Conservation (phyloP, 2,329 filamentous ascomycete species). For the Chaetomiaceae sp. region DNA sequence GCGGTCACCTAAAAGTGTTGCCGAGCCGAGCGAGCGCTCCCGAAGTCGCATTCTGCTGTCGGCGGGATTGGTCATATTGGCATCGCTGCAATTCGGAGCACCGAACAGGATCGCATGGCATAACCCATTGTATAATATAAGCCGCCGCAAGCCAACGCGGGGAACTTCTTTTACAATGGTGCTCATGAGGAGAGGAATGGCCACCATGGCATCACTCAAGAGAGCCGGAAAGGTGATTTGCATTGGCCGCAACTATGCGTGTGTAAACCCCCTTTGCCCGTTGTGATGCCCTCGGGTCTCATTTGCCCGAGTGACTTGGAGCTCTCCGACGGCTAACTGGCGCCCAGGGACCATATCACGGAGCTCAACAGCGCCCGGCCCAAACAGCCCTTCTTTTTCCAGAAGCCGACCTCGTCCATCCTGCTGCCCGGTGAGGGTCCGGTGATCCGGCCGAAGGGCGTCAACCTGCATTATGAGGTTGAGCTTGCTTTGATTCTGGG, state of each 20-base stretch:
- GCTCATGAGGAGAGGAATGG: slow-evolving; percentile 27
- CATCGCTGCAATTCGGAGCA: background rate
- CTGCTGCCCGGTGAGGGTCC: slow-evolving; percentile 74
- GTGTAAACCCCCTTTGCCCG: slow-evolving; percentile 33
- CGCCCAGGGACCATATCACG: slow-evolving; percentile 75
- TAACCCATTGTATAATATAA: background rate
- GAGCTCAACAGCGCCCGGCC: slow-evolving; percentile 85
- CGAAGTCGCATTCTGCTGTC: slow-evolving; percentile 10
- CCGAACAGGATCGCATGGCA: background rate
- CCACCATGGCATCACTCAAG: slow-evolving; percentile 35
- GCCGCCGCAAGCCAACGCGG: slow-evolving; percentile 5
- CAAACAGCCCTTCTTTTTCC: slow-evolving; percentile 98
- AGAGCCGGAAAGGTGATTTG: slow-evolving; percentile 69
- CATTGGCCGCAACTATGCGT: slow-evolving; percentile 94
- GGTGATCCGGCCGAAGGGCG: slow-evolving; percentile 75
- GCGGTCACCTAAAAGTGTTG: slow-evolving; percentile 7
- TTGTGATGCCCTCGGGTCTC: background rate
- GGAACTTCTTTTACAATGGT: slow-evolving; percentile 16
- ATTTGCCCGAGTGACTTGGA: slow-evolving; percentile 1
- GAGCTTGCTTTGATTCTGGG: slow-evolving; percentile 89
- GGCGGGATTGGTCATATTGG: slow-evolving; percentile 14
- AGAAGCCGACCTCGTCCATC: slow-evolving; percentile 87
- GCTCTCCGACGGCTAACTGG: slow-evolving; percentile 16
- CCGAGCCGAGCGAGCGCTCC: slow-evolving; percentile 2
- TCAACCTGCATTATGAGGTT: slow-evolving; percentile 89